A percentile compares a stretch with the other conserved stretches of the same genome.
phyloP scores from a whole-genome alignment of 2,329 filamentous ascomycete genomes.

The Thielaviopsis ethacetica region DNA sequence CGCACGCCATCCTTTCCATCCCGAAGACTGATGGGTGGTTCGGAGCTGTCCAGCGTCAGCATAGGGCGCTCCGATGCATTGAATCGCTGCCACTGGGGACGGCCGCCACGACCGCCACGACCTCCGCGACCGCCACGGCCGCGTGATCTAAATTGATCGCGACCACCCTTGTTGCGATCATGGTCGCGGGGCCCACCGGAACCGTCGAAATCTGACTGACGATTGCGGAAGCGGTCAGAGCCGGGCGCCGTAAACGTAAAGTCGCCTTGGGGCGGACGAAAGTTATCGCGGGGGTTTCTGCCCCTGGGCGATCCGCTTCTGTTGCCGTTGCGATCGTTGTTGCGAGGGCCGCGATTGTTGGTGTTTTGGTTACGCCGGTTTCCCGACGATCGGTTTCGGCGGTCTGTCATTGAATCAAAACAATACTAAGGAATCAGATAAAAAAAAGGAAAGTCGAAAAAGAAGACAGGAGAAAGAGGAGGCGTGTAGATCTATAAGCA shows the following conservation, averaged over 20 bases:
- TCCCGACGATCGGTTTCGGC: not conserved
- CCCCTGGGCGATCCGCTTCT: not conserved
- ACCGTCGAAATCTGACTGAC: slow-evolving; percentile 13
- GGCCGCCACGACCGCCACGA: slow-evolving; percentile 15
- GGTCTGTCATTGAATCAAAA: not conserved
- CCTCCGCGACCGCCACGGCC: slow-evolving; percentile 16
- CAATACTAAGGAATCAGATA: not conserved
- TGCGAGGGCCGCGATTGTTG: slow-evolving; percentile 33
- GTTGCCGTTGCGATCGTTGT: slow-evolving; percentile 1
- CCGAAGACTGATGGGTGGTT: slow-evolving; percentile 30
- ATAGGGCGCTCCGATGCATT: slow-evolving; percentile 33
- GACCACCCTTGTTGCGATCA: slow-evolving; percentile 9
- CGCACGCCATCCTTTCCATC: slow-evolving; percentile 30
- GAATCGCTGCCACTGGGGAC: slow-evolving; percentile 20
- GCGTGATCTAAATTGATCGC: slow-evolving; percentile 14
- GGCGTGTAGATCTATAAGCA: not conserved
- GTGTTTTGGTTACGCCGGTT: slow-evolving; percentile 24
- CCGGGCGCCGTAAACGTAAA: slow-evolving; percentile 41
- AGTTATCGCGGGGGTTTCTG: slow-evolving; percentile 5
- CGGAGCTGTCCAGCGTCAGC: slow-evolving; percentile 26
- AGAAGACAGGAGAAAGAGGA: not conserved
- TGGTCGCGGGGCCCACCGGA: slow-evolving; percentile 8
- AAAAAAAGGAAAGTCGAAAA: not conserved
- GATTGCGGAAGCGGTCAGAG: slow-evolving; percentile 9
- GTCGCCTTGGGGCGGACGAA: slow-evolving; percentile 26